A percentile compares a stretch with the other conserved stretches of the same genome.
Conservation (phyloP, 306 rosid species). For the Medicago arabica region DNA sequence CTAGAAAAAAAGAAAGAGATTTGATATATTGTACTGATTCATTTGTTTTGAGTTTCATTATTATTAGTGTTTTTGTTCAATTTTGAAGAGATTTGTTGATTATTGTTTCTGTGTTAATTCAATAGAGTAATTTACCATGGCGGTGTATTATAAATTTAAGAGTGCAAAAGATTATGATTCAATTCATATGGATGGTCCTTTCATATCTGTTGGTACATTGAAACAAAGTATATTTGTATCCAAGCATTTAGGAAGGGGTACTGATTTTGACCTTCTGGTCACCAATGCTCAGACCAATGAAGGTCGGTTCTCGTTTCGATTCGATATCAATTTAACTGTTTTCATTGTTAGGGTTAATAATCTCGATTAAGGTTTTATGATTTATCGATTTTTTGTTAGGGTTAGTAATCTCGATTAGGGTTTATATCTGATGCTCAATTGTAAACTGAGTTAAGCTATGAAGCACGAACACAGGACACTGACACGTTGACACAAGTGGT, state of each 20-base stretch:
- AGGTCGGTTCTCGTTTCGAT: conserved; percentile 91
- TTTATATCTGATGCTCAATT: conserved; percentile 14
- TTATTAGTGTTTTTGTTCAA: conserved; percentile 43
- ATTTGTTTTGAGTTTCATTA: no score
- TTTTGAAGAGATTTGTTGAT: conserved; percentile 56
- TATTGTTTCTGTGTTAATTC: conserved; percentile 54
- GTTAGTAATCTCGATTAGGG: no score
- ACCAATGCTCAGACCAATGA: conserved; percentile 99
- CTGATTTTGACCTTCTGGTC: conserved; percentile 99
- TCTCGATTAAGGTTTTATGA: no score
- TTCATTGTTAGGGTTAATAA: not conserved
- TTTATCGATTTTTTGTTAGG: no score
- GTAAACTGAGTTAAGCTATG: no score
- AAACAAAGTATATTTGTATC: conserved; percentile 97
- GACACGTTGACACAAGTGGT: no score
- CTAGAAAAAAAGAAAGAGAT: conserved; percentile 52
- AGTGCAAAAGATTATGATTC: conserved; percentile 99
- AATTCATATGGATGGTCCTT: conserved; percentile 98
- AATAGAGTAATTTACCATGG: conserved; percentile 70
- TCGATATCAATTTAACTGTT: no score
- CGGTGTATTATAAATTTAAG: conserved; percentile 99
- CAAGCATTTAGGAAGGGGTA: conserved; percentile 98
- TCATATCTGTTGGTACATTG: conserved; percentile 97
- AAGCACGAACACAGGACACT: no score
- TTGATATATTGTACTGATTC: conserved; percentile 77